These are phyloP conservation scores for Pythium insidiosum DNA, from an alignment of 352 stramenopile species.

Conservation along the genomic window DNA sequence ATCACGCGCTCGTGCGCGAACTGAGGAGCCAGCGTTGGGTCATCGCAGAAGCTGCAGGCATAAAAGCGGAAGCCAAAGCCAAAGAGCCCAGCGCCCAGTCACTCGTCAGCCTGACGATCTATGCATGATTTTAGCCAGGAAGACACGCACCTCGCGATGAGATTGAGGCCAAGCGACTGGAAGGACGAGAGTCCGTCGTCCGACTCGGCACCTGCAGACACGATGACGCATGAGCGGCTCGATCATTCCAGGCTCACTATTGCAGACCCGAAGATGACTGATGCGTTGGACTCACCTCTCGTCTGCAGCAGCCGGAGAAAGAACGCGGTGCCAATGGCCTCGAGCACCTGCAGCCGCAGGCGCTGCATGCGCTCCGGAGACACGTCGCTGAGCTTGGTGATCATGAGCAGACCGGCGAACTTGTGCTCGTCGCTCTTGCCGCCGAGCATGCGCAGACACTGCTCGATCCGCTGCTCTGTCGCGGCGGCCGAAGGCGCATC, in stretches of 20 bases:
- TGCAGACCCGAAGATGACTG: no score
- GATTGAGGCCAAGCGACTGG: conserved; percentile 64
- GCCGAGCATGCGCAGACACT: conserved; percentile 66
- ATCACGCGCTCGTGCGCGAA: conserved; percentile 67
- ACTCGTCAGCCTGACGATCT: not conserved
- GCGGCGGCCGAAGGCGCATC: not conserved
- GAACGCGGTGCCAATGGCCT: conserved; percentile 55
- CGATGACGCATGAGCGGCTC: no score
- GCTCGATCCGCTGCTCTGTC: conserved; percentile 12
- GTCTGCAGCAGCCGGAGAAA: conserved; percentile 76
- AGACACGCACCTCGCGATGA: conserved; percentile 65
- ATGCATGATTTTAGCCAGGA: not conserved
- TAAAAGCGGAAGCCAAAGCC: no score
- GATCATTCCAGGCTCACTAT: no score
- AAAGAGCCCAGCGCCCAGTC: no score
- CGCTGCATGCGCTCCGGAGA: conserved; percentile 30
- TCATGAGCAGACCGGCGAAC: conserved; percentile 81
- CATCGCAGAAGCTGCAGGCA: conserved; percentile 49
- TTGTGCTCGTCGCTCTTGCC: conserved; percentile 81
- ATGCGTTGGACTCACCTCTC: conserved; percentile 29
- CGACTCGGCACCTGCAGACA: conserved; percentile 27
- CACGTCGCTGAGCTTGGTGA: conserved; percentile 67
- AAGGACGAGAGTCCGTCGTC: conserved; percentile 56
- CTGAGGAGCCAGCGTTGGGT: conserved; percentile 28
- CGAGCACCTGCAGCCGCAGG: conserved; percentile 50